Evolutionary conservation across 23 red algal species (phyloP).

Genomic region (Pyropia yezoensis): DNA sequence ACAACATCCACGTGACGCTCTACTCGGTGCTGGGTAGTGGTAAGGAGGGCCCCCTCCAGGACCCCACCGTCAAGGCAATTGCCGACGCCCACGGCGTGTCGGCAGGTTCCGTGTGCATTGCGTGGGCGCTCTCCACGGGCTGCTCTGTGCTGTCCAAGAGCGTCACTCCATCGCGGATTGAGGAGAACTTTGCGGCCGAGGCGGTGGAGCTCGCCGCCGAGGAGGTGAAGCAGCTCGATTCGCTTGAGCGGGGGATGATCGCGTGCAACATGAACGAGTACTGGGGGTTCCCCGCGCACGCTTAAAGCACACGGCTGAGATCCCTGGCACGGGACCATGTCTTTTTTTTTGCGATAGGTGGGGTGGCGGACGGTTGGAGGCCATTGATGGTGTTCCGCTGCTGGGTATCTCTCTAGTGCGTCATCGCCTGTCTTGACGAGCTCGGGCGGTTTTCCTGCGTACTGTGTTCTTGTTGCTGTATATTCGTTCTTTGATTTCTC

Average conservation of each 20-base stretch:
- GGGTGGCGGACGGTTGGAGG: too few species aligned
- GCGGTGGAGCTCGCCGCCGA: constrained; percentile 25
- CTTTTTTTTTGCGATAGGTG: too few species aligned
- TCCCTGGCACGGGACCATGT: too few species aligned
- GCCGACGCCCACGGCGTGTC: constrained; percentile 24
- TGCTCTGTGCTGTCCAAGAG: constrained; percentile 77
- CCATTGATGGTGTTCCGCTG: too few species aligned
- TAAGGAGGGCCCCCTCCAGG: constrained; percentile 50
- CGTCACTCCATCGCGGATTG: constrained; percentile 40
- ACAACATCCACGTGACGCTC: constrained; percentile 59
- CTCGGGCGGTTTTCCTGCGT: too few species aligned
- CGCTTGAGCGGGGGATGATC: constrained; percentile 45
- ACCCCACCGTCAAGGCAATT: constrained; percentile 37
- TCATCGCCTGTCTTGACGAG: too few species aligned
- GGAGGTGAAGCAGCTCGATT: constrained; percentile 44
- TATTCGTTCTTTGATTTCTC: too few species aligned
- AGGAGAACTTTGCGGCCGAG: constrained; percentile 45
- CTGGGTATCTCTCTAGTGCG: too few species aligned
- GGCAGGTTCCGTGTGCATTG: constrained; percentile 53
- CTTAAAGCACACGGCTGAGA: background rate
- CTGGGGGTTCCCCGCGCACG: constrained; percentile 68
- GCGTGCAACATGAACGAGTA: constrained; percentile 85
- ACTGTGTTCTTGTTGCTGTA: too few species aligned
- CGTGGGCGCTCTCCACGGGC: constrained; percentile 62
- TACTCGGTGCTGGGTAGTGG: constrained; percentile 72